Base-by-base conservation (phyloP, 2,329 filamentous ascomycete species). In the Aspergillus latus region DNA sequence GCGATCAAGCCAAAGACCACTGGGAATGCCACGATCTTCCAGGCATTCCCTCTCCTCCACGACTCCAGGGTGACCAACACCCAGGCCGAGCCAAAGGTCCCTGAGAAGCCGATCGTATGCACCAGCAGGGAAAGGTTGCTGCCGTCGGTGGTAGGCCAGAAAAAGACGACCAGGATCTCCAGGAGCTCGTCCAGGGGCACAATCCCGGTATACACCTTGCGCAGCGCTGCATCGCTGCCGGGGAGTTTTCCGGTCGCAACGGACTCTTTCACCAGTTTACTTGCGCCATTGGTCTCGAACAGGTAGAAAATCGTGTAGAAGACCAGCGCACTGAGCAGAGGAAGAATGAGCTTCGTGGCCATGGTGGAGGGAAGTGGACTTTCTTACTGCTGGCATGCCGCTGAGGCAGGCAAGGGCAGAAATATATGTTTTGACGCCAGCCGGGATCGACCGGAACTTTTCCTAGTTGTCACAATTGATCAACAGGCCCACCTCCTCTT, bases 41-140 rank as follows among this genome's bases (percentile, higher is more conserved):
- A 68, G 10, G 69, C 63, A 63, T 80, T 80, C 0, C 78, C 78
- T 15, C 63, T 64, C 42, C 79, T 69, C 66, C 78, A 72, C 9
- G 75, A 69, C 60, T 82, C 79, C 54, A 81, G 66, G 2, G 72
- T 66, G 26, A 81, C 64, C 42, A 79, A 59, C 4, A 72, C 64
- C 74, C 74, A 79, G n/a, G 73, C 67, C 2, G 73, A 70, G 3
- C 72, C 72, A 48, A 77, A 72, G 3, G 75, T 72, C 5, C 74
- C 74, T 4, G 73, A 72, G 26, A 78, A 75, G 5, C 67, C 68
- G 11, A 76, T 59, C 3, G 72, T 68, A 42, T 76, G 72, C 8
- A 78, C 61, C 1, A 68, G 61, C 6, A 75, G 61, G 11, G 67
- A 66, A 0, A 73, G 66, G 28, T 70, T 66, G 40, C 67, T 69